Percentiles rank a stretch among this genome's conserved stretches.
These are phyloP conservation scores for Mycena amicta DNA, from an alignment of 768 basidiomycete species.

Conservation along the genomic window DNA sequence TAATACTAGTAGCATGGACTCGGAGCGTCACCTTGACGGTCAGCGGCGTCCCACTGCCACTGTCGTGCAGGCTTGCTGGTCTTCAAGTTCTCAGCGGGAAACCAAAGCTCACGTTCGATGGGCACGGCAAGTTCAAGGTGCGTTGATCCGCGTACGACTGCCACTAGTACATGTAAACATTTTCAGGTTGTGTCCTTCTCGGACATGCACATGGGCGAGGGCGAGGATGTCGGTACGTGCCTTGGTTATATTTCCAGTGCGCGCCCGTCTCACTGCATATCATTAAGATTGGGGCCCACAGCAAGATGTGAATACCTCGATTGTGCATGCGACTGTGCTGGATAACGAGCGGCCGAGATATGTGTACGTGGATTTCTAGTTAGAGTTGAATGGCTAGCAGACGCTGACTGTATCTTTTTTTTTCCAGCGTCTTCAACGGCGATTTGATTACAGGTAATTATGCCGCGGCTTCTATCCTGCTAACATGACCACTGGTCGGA, in stretches of 20 bases:
- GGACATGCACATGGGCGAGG: slow-evolving; percentile 20
- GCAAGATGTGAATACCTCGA: slow-evolving; percentile 17
- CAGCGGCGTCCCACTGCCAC: no score
- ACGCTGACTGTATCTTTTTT: no score
- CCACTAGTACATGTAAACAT: not conserved
- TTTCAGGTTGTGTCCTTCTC: slow-evolving; percentile 18
- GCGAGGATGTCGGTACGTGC: not conserved
- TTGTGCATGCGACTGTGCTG: slow-evolving; percentile 13
- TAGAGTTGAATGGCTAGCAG: not conserved
- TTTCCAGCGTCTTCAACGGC: slow-evolving; percentile 11
- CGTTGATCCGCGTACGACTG: not conserved
- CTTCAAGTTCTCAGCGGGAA: not conserved
- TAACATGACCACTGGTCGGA: no score
- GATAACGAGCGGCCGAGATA: slow-evolving; percentile 17
- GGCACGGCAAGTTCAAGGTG: slow-evolving; percentile 19
- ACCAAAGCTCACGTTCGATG: slow-evolving; percentile 18
- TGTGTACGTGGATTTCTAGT: slow-evolving; percentile 1
- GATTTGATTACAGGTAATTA: slow-evolving; percentile 9
- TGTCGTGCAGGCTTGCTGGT: not conserved
- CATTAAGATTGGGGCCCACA: not conserved
- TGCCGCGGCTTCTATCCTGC: no score
- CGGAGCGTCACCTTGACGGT: no score
- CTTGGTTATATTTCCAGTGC: no score
- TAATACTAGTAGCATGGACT: no score
- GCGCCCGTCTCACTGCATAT: not conserved